Evolutionary conservation across 1,284 basidiomycete species (phyloP), one percentile per base, ranked within the genome.

Genomic region (Austroboletus novae-zelandiae): DNA sequence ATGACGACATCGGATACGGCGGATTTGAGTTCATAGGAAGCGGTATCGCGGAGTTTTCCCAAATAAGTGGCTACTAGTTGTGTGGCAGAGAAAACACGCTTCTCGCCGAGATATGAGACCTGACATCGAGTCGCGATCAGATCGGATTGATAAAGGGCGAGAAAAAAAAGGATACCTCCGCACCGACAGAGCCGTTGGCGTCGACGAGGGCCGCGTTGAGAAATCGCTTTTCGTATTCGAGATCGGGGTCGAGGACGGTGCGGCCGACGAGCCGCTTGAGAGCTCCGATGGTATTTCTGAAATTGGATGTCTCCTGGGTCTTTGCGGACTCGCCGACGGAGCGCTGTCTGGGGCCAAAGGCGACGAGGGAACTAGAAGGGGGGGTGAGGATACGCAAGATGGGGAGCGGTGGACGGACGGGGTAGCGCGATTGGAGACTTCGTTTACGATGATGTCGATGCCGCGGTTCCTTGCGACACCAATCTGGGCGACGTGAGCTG

Each of bases 241-340:
- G 78, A 71, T 95, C 91, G 18, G 86, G 78, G 71, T 95, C 93
- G 45, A 74, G 68, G 57, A 86, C 61, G 35, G 86, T 81, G 48
- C 93, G 81, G 11, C 94, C 94, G 61, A 94, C 77, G 47, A 97
- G 79, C 40, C 94, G 83, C 72, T 96, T 97, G 64, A 98, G 76
- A 1, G 84, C 87, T 43, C 94, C 94, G 65, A 95, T 79, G 36
- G 94, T 97, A 76, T 97, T 98, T 72, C 86, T 90, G 79, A 94
- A 97, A 75, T 97, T 97, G 59, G 92, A 94, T n/a, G 89, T 96
- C 74, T 98, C 94, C 60, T 94, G 91, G 2, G 91, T 97, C 77
- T 97, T 97, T 62, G 94, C 94, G 20, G 92, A 60, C 73, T 98
- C 94, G 58, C 94, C 94, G 66, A 97, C 89, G 45, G 86, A 72